These are phyloP conservation scores for Sorghum bicolor DNA, from an alignment of 176 grass and related monocot species.

Conservation along the genomic window DNA sequence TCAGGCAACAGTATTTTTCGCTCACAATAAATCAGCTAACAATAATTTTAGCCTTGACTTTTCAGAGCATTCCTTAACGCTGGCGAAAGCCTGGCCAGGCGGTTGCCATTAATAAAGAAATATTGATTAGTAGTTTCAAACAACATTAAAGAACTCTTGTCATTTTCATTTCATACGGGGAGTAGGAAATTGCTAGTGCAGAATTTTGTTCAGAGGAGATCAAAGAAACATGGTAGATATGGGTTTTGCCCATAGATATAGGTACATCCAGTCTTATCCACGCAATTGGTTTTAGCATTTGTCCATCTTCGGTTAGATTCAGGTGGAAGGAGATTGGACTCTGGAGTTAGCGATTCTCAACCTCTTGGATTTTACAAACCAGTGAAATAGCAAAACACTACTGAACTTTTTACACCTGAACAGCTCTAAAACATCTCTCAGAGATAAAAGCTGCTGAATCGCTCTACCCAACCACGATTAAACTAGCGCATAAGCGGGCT, in stretches of 20 bases:
- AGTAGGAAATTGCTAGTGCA: background rate
- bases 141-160: background rate
- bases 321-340: background rate
- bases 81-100: too few species aligned
- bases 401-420: slow-evolving; percentile 20
- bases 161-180: background rate
- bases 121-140: background rate
- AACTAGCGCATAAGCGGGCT: slow-evolving; percentile 42
- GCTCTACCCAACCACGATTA: background rate
- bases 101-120: too few species aligned
- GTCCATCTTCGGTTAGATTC: background rate
- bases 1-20: too few species aligned
- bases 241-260: background rate
- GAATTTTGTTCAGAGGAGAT: background rate
- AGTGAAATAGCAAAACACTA: background rate
- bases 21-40: too few species aligned
- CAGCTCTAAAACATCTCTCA: background rate
- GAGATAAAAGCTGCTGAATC: background rate
- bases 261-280: background rate
- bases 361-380: slow-evolving; percentile 1
- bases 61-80: too few species aligned
- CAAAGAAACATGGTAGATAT: background rate
- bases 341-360: background rate
- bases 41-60: too few species aligned
- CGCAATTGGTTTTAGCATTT: background rate